Evolutionary conservation across 768 basidiomycete species (phyloP).

Genomic region (Sporobolomyces phaffii): DNA sequence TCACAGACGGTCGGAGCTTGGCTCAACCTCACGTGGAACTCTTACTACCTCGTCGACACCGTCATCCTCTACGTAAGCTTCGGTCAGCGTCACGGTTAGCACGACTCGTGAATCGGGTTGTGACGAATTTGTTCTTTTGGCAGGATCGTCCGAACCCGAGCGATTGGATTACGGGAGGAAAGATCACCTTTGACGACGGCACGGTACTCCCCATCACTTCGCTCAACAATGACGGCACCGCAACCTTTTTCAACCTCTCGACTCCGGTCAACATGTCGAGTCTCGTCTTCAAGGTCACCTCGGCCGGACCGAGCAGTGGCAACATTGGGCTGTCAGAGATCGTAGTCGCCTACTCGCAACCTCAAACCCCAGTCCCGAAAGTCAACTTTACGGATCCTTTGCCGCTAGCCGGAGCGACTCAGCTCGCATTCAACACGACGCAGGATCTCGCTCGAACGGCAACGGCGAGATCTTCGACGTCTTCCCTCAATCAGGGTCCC

Average conservation of each 20-base stretch:
- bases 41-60: conserved; percentile 25
- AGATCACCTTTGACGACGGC: conserved; percentile 19
- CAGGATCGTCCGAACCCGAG: conserved; percentile 28
- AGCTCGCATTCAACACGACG: not conserved
- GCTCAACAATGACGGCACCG: conserved; percentile 32
- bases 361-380: conserved; percentile 18
- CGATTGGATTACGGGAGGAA: conserved; percentile 27
- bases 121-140: too few relatives aligned
- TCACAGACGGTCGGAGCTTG: conserved; percentile 15
- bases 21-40: conserved; percentile 11
- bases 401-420: not conserved
- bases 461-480: conserved; percentile 9
- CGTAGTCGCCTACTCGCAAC: conserved; percentile 17
- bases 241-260: conserved; percentile 22
- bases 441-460: conserved; percentile 21
- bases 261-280: conserved; percentile 20
- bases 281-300: conserved; percentile 12
- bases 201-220: not conserved
- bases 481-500: not conserved
- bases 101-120: too few relatives aligned
- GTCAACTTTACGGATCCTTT: not conserved
- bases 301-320: not conserved
- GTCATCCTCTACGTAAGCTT: conserved; percentile 11
- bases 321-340: conserved; percentile 31
- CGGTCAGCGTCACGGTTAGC: too few relatives aligned